These are phyloP conservation scores for Solanum hybrid DNA, from an alignment of 305 asterid species.

Conservation along the genomic window DNA sequence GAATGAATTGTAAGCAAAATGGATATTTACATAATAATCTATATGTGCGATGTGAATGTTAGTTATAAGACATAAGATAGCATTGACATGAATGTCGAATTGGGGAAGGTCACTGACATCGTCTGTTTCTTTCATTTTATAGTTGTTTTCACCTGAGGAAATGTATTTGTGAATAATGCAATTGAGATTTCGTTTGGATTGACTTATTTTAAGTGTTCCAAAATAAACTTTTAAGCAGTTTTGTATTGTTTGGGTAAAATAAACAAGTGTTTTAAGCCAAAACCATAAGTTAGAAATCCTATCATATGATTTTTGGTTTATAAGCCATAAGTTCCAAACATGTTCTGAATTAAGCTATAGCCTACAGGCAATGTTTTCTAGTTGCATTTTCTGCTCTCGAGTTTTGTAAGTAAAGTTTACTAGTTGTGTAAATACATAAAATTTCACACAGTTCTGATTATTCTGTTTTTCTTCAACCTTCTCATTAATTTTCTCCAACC, in stretches of 20 bases:
- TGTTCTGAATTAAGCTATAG: neutral
- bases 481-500: conserved; percentile 9
- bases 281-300: neutral
- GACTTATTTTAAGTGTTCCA: neutral
- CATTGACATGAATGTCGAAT: neutral
- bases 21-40: neutral
- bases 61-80: neutral
- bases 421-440: neutral
- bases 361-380: neutral
- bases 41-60: neutral
- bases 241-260: neutral
- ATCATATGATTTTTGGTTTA: neutral
- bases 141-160: neutral
- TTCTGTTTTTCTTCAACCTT: neutral
- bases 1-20: neutral
- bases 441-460: neutral
- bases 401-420: neutral
- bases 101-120: neutral
- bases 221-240: neutral
- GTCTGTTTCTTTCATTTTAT: neutral
- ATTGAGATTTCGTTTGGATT: neutral
- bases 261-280: neutral
- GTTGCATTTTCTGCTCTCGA: neutral
- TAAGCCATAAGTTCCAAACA: neutral
- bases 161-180: neutral